Evolutionary conservation across 176 grass and related monocot species (phyloP), one percentile per base, ranked within the genome.

Genomic region (Typha latifolia): DNA sequence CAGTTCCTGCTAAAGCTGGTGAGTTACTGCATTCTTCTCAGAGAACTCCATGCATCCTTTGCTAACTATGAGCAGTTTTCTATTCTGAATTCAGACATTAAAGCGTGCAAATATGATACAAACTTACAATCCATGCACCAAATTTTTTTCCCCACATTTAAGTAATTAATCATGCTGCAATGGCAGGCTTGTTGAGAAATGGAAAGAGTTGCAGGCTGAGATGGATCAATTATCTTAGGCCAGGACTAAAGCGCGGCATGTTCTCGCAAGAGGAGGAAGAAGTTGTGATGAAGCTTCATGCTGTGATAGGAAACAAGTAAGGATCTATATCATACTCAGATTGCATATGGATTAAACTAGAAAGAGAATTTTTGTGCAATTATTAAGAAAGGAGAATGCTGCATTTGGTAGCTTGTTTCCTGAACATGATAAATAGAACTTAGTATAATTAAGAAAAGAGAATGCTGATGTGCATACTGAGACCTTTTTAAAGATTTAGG

Each of bases 201-300:
- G 94, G 94, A 66, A 97, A 97, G 81, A 97, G 94, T 65, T 97
- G 94, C 80, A 78, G 94, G 76, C 81, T 97, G 75, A 81, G 94
- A 29, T 97, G 94, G 94, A 97, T 92, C 63, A 97, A 97, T 70
- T 97, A 97, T 74, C 89, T 97, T 64, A 80, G 89, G 74, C 94
- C 94, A 53, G 94, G 94, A 53, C 68, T 97, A 24, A 97, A 93
- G 80, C 94, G 85, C 76, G 81, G 89, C 63, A 71, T 76, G 79
- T 93, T 97, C 72, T 86, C 89, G 47, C 14, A 0, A 43, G 83
- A 83, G 23, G 94, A 97, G 59, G 89, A 93, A 22, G 76, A 78
- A 5, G 84, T 69, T 22, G 73, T 93, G 48, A 78, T 87, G 75
- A 84, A 51, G 62, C 89, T 97, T 3, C 94, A 93, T 61, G 70